Conservation (phyloP, 2,329 filamentous ascomycete species). For the Pseudogymnoascus sp. region DNA sequence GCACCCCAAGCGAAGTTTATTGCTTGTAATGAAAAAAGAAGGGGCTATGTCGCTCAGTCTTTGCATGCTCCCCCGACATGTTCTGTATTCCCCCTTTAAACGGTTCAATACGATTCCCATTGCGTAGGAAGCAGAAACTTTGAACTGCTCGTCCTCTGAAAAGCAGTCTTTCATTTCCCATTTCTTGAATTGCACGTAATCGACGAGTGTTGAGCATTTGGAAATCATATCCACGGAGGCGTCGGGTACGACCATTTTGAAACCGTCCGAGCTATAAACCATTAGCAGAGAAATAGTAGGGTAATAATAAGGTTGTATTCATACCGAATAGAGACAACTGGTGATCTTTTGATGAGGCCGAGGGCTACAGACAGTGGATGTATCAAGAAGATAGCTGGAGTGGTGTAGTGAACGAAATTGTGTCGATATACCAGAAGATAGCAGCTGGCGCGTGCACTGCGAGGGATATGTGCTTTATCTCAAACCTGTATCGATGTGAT, state of each 20-base stretch:
- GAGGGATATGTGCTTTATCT: not conserved
- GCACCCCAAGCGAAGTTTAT: not conserved
- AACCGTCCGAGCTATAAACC: not conserved
- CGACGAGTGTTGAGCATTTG: not conserved
- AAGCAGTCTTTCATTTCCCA: not conserved
- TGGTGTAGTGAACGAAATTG: not conserved
- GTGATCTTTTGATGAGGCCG: too few relatives aligned
- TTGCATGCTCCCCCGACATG: not conserved
- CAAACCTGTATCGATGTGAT: not conserved
- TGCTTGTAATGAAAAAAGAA: not conserved
- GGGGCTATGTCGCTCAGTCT: not conserved
- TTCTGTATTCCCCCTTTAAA: not conserved
- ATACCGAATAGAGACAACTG: too few relatives aligned
- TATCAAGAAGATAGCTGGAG: not conserved
- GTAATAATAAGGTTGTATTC: not conserved
- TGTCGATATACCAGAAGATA: not conserved
- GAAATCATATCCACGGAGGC: not conserved
- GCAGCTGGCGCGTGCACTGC: not conserved
- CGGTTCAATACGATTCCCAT: not conserved
- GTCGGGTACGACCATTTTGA: not conserved
- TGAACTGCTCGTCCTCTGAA: not conserved
- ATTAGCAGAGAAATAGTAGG: not conserved
- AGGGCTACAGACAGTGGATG: too few relatives aligned
- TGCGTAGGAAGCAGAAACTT: not conserved
- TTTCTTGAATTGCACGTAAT: not conserved